Conservation (phyloP, 176 grass and related monocot genomes). For the Tuctoria greenei region DNA sequence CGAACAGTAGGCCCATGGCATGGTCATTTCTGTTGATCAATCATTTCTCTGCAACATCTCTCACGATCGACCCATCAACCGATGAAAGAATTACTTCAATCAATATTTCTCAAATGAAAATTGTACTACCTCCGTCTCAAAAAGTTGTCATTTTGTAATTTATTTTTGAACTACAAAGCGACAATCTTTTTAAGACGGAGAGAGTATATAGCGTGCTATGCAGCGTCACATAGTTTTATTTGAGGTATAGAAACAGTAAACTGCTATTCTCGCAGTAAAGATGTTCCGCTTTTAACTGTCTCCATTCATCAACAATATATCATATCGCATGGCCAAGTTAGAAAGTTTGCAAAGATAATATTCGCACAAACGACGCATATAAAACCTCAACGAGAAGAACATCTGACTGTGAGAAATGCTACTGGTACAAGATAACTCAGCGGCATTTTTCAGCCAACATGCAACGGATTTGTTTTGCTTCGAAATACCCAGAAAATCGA, state of each 20-base stretch:
- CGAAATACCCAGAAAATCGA: not conserved
- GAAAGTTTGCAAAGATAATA: not conserved
- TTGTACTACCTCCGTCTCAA: no score
- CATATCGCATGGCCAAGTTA: not conserved
- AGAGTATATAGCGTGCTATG: not conserved
- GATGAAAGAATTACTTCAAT: not conserved
- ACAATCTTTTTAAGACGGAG: no score
- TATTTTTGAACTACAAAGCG: no score
- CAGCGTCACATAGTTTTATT: no score
- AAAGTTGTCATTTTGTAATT: no score
- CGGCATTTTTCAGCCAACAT: slow-evolving; percentile 9
- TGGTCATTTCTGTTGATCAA: not conserved
- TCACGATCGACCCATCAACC: not conserved
- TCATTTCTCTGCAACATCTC: not conserved
- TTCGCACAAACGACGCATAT: not conserved
- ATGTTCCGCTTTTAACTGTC: not conserved
- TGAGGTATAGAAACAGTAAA: no score
- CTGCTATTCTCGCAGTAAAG: no score
- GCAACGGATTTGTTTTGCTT: not conserved
- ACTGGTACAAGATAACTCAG: not conserved
- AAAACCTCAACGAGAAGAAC: not conserved
- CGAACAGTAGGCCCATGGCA: no score
- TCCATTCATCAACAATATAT: not conserved
- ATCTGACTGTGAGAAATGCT: not conserved
- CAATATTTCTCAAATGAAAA: not conserved